Percentiles rank a stretch among this genome's conserved stretches.
Conservation (phyloP, 2,329 filamentous ascomycete genomes). For the Lachnellula arida region DNA sequence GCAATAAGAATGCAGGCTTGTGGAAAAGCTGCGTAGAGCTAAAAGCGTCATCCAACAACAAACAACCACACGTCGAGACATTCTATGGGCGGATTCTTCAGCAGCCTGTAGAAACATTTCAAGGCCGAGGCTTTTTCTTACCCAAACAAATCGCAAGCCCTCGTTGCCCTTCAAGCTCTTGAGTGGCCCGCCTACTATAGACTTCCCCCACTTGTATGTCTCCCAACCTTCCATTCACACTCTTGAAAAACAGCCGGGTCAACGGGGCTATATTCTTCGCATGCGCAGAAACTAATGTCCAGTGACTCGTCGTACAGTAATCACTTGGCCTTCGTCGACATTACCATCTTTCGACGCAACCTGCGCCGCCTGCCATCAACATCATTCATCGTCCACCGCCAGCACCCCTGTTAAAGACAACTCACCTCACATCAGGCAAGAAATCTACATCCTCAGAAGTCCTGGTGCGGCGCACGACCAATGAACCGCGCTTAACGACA, state of each 20-base stretch:
- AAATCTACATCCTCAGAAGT: slow-evolving; percentile 18
- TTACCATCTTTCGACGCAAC: slow-evolving; percentile 8
- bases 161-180: slow-evolving; percentile 14
- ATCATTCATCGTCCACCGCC: slow-evolving; percentile 10
- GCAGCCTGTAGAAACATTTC: slow-evolving; percentile 18
- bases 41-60: slow-evolving; percentile 25
- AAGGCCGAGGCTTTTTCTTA: slow-evolving; percentile 13
- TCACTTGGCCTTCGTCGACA: slow-evolving; percentile 17
- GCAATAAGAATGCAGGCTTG: slow-evolving; percentile 16
- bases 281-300: slow-evolving; percentile 21
- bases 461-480: slow-evolving; percentile 16
- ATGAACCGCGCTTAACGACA: slow-evolving; percentile 22
- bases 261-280: slow-evolving; percentile 19
- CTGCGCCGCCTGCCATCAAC: slow-evolving; percentile 13
- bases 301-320: slow-evolving; percentile 23
- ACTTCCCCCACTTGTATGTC: slow-evolving; percentile 22
- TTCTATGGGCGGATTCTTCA: slow-evolving; percentile 10
- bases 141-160: slow-evolving; percentile 21
- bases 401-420: slow-evolving; percentile 25
- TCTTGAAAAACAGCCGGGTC: slow-evolving; percentile 6
- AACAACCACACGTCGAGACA: slow-evolving; percentile 16
- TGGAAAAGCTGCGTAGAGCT: slow-evolving; percentile 20
- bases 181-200: slow-evolving; percentile 23
- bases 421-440: slow-evolving; percentile 25
- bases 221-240: slow-evolving; percentile 12